Evolutionary conservation across 2,329 filamentous ascomycete species (phyloP).

Genomic region (Stemphylium lycopersici): DNA sequence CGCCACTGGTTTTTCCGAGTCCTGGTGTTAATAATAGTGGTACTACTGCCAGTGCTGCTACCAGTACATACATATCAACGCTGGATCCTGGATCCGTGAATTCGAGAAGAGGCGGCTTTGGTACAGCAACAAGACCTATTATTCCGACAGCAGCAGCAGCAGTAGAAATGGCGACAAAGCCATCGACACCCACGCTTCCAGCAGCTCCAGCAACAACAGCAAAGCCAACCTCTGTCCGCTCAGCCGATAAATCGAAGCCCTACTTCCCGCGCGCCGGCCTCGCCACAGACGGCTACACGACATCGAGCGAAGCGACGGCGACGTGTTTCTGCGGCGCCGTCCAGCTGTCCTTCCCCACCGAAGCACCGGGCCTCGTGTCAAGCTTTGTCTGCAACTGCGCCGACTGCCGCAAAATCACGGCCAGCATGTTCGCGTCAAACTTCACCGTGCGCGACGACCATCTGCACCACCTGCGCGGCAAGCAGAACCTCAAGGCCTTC

Average conservation of each 20-base stretch:
- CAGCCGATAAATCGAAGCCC: neutral
- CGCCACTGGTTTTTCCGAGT: too few relatives aligned
- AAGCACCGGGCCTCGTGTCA: slow-evolving; percentile 54
- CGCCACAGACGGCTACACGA: slow-evolving; percentile 23
- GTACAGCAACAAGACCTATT: too few relatives aligned
- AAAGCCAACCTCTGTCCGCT: neutral
- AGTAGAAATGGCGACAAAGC: too few relatives aligned
- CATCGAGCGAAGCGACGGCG: slow-evolving; percentile 28
- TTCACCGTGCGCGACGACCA: slow-evolving; percentile 56
- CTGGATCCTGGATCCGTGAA: too few relatives aligned
- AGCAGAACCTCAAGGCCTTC: slow-evolving; percentile 56
- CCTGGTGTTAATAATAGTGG: too few relatives aligned
- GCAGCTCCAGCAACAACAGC: too few relatives aligned
- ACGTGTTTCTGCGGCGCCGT: slow-evolving; percentile 41
- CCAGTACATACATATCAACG: too few relatives aligned
- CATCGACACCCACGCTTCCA: too few relatives aligned
- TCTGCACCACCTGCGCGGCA: slow-evolving; percentile 59
- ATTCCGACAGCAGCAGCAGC: too few relatives aligned
- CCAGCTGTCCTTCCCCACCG: slow-evolving; percentile 47
- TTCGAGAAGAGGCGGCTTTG: too few relatives aligned
- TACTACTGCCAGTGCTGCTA: too few relatives aligned
- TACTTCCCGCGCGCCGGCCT: too few relatives aligned
- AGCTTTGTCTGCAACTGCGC: slow-evolving; percentile 66
- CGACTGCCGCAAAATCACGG: slow-evolving; percentile 67
- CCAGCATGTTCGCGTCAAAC: slow-evolving; percentile 65